phyloP scores from a whole-genome alignment of 2,329 filamentous ascomycete genomes.

The Cytospora schulzeri region DNA sequence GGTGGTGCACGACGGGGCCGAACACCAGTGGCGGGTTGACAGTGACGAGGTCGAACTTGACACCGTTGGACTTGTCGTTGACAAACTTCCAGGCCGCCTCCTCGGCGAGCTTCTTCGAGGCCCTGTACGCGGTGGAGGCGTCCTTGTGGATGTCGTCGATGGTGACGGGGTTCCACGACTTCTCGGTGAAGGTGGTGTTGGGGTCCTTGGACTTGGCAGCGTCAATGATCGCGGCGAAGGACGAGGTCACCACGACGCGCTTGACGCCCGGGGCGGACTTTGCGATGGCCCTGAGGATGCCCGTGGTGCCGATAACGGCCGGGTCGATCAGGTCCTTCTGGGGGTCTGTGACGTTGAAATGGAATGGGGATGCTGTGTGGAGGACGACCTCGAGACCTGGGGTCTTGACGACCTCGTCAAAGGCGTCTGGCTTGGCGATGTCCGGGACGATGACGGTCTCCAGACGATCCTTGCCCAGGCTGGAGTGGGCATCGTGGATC shows the following conservation, averaged over 20 bases:
- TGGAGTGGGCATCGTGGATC: conserved; percentile 52
- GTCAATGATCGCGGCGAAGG: conserved; percentile 56
- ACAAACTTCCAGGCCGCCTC: conserved; percentile 56
- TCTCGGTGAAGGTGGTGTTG: conserved; percentile 46
- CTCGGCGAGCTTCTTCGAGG: conserved; percentile 57
- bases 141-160: conserved; percentile 46
- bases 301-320: conserved; percentile 62
- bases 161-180: conserved; percentile 57
- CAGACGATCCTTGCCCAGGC: conserved; percentile 46
- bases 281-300: conserved; percentile 72
- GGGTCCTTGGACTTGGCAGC: conserved; percentile 42
- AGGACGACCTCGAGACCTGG: conserved; percentile 58
- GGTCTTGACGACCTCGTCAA: conserved; percentile 62
- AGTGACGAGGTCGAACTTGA: conserved; percentile 53
- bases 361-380: conserved; percentile 64
- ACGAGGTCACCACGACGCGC: conserved; percentile 66
- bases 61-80: conserved; percentile 38
- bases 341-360: conserved; percentile 54
- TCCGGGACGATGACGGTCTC: conserved; percentile 69
- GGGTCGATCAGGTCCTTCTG: conserved; percentile 59
- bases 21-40: conserved; percentile 59
- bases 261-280: conserved; percentile 61
- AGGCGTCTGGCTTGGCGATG: conserved; percentile 73
- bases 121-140: conserved; percentile 51
- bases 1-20: conserved; percentile 54